Conservation (phyloP, 306 rosid species). For the Citrullus colocynthis region DNA sequence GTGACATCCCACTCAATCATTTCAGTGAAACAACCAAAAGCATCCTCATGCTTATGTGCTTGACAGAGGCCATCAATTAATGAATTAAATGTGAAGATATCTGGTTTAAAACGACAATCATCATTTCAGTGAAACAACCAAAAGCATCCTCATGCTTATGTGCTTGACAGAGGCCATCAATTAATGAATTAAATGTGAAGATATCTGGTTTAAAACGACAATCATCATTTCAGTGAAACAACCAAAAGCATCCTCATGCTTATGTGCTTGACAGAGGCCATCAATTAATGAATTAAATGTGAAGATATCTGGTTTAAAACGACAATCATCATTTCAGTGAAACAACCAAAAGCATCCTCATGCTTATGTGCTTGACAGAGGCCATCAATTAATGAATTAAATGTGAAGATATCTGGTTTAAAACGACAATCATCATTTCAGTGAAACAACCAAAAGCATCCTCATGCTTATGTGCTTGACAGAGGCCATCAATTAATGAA, state of each 20-base stretch:
- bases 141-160: constrained; percentile 47
- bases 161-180: constrained; percentile 62
- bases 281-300: constrained; percentile 69
- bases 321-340: constrained; percentile 58
- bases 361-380: constrained; percentile 44
- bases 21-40: constrained; percentile 68
- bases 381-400: constrained; percentile 64
- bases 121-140: constrained; percentile 69
- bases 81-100: constrained; percentile 65
- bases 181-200: constrained; percentile 64
- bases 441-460: constrained; percentile 64
- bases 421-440: constrained; percentile 59
- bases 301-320: constrained; percentile 58
- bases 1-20: constrained; percentile 63
- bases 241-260: constrained; percentile 46
- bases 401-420: constrained; percentile 67
- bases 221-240: constrained; percentile 73
- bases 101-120: constrained; percentile 47
- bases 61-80: constrained; percentile 73
- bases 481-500: constrained; percentile 67
- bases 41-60: constrained; percentile 32
- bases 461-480: constrained; percentile 33
- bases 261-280: constrained; percentile 52
- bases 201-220: constrained; percentile 51
- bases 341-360: constrained; percentile 60